A percentile compares a stretch with the other conserved stretches of the same genome.
These are phyloP conservation scores for Priceomyces carsonii DNA, from an alignment of 805 yeast genomes.

Conservation along the genomic window DNA sequence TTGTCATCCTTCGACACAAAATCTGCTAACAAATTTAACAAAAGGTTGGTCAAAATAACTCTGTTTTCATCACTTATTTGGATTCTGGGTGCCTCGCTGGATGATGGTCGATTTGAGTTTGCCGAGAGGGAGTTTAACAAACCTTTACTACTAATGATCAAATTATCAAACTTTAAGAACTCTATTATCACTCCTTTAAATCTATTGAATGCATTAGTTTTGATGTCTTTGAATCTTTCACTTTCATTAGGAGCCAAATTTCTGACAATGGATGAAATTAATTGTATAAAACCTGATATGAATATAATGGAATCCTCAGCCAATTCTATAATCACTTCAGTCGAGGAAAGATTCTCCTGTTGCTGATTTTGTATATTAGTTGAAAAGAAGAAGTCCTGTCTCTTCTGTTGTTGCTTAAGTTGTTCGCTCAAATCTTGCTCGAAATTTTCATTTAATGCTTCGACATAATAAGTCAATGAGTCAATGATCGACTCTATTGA, in stretches of 20 bases:
- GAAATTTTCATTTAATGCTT: constrained; percentile 42
- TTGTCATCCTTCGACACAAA: constrained; percentile 48
- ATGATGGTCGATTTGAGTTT: constrained; percentile 9
- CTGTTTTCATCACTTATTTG: constrained; percentile 37
- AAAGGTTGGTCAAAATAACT: constrained; percentile 31
- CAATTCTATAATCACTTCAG: constrained; percentile 49
- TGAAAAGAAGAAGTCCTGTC: constrained; percentile 33
- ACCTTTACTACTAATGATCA: constrained; percentile 21
- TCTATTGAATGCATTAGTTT: constrained; percentile 27
- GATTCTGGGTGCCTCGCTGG: constrained; percentile 20
- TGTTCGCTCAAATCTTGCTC: constrained; percentile 33
- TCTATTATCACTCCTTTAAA: constrained; percentile 34
- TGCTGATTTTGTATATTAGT: constrained; percentile 12
- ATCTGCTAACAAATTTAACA: constrained; percentile 51
- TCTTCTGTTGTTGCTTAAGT: constrained; percentile 30
- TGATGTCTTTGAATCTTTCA: constrained; percentile 26
- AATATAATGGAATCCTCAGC: constrained; percentile 81
- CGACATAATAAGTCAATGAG: constrained; percentile 54
- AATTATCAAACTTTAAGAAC: constrained; percentile 42
- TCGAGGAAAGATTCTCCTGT: constrained; percentile 28
- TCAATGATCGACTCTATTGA: constrained; percentile 59
- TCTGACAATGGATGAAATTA: constrained; percentile 46
- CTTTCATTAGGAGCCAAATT: constrained; percentile 22
- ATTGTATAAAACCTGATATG: constrained; percentile 69
- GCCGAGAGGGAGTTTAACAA: constrained; percentile 3